Evolutionary conservation across 768 basidiomycete genomes (phyloP), one percentile per base, ranked within the genome.

Genomic region (Mycena indigotica): DNA sequence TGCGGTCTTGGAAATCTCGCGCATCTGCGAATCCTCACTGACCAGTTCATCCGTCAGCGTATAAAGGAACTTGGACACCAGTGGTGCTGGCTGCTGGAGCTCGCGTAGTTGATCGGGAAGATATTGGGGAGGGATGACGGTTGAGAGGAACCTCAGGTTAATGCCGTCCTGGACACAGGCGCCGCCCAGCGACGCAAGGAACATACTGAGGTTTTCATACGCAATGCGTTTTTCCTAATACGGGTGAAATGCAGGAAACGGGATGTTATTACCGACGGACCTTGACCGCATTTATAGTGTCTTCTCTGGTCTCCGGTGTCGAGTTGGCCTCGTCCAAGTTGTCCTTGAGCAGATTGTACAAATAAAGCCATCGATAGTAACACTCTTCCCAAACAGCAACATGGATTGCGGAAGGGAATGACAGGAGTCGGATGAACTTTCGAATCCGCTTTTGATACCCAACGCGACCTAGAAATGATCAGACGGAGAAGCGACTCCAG

Each of bases 301-400:
- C n/a, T n/a, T n/a, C n/a, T n/a, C n/a, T n/a, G n/a, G n/a, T n/a
- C n/a, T n/a, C n/a, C n/a, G n/a, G n/a, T n/a, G n/a, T n/a, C n/a
- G n/a, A n/a, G n/a, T n/a, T n/a, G n/a, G n/a, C n/a, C n/a, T 63
- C 6, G 68, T 39, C 66, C 60, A 73, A 53, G 5, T 65, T 60
- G 16, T 76, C 80, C 60, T 80, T 77, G 44, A 88, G 74, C 49
- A 80, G 73, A 66, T 89, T 88, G 15, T 83, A 83, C 41, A 93
- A 71, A 4, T 76, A 72, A 25, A 79, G 77, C 90, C 91, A 93
- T 48, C 90, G 78, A 75, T 81, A 86, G 69, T 87, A 93, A 58
- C 84, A 87, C 66, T 94, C 92, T 61, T 87, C 79, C 92, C 92
- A 95, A 2, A 91, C 87, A 0, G 88, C 89, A 21, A 89, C 75